Base-by-base conservation (phyloP, 2,329 filamentous ascomycete genomes). In the Pyrenochaeta sp. region DNA sequence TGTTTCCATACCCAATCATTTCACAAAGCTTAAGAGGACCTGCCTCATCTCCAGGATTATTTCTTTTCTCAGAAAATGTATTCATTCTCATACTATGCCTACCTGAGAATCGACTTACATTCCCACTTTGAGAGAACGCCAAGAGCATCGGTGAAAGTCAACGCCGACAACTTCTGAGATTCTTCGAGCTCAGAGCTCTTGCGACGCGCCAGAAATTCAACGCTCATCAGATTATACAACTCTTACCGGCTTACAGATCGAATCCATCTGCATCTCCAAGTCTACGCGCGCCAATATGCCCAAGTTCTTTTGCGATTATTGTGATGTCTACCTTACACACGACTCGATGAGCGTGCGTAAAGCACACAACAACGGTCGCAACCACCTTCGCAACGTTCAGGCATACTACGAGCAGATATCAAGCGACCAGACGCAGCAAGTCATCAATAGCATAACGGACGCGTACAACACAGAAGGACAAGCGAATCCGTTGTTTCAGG, bases 271-370 rank as follows among this genome's bases (percentile, higher is more conserved):
- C 29, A 14, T 7, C 12, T 3, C 35, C 33, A 21, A 39, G n/a
- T 14, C 29, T 6, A 20, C 12, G 20, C 15, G 15, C 18, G 11
- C 20, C 51, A 60, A 39, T 3, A 68, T 68, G 65, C 65, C 65
- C 18, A 68, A 68, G 56, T 68, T 68, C 57, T 68, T 68, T 46
- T 68, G 93, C 84, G 95, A 99, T 78, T 99, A 99, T 80, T 99
- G 95, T 86, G 95, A 99, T 90, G 95, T 99, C 78, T 99, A 99
- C 85, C 90, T 99, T 69, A 99, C 95, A 66, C 95, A 99, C 85
- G 95, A 99, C 84, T 97, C 92, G 40, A 98, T 98, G 94, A 97
- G 92, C 80, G 95, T 99, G 79, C 93, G 95, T 70, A 98, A 98
- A 82, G 95, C 95, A 44, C 95, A 99, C 80, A 99, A 99, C 83